Evolutionary conservation across 2,329 filamentous ascomycete species (phyloP).

Genomic region (Aureobasidium sp.): DNA sequence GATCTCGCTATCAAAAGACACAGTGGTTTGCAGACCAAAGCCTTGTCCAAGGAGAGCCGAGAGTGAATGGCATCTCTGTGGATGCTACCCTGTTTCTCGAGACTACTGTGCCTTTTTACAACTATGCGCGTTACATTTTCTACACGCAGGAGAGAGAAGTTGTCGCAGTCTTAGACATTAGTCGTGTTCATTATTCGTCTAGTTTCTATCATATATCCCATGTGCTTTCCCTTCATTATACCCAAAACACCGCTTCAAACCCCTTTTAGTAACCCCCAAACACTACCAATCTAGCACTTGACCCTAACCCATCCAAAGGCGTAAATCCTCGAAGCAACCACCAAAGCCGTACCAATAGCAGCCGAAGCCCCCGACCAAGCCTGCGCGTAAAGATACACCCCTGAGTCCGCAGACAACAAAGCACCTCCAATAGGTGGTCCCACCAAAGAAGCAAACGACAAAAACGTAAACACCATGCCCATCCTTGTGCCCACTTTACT

Average conservation of each 20-base stretch:
- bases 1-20: no score
- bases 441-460: slow-evolving; percentile 36
- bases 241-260: background rate
- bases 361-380: slow-evolving; percentile 30
- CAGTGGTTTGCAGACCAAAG: no score
- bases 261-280: background rate
- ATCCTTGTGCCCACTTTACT: slow-evolving; percentile 37
- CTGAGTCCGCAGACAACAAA: slow-evolving; percentile 31
- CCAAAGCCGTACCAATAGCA: slow-evolving; percentile 14
- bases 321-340: slow-evolving; percentile 18
- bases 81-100: no score
- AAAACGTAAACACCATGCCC: slow-evolving; percentile 39
- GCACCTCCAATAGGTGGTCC: slow-evolving; percentile 41
- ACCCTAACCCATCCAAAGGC: slow-evolving; percentile 18
- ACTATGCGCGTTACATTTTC: no score
- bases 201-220: background rate
- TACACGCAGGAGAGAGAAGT: no score
- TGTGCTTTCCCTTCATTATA: background rate
- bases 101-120: no score
- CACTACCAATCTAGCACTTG: background rate
- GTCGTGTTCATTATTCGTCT: background rate
- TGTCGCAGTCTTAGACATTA: background rate
- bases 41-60: no score
- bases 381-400: slow-evolving; percentile 34
- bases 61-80: no score